Evolutionary conservation across 2,329 filamentous ascomycete species (phyloP).

Genomic region (Fusarium multiceps): DNA sequence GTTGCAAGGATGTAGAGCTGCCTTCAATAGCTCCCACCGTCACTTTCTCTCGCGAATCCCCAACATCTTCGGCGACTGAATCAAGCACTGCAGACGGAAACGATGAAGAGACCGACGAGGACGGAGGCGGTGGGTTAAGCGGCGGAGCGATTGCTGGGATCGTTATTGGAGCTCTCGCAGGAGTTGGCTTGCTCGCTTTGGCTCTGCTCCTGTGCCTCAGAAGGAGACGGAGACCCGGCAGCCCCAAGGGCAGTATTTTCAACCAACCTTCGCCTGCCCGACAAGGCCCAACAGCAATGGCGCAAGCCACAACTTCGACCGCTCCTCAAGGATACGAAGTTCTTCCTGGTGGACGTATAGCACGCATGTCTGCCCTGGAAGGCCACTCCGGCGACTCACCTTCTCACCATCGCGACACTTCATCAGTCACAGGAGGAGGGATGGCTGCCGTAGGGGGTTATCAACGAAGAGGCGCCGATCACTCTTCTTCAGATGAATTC

Average conservation of each 20-base stretch:
- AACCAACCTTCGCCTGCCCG: conserved; percentile 88
- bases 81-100: conserved; percentile 35
- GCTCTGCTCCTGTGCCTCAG: conserved; percentile 75
- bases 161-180: conserved; percentile 82
- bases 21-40: conserved; percentile 80
- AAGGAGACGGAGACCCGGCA: conserved; percentile 64
- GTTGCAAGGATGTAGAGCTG: conserved; percentile 80
- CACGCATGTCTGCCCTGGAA: conserved; percentile 95
- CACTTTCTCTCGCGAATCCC: conserved; percentile 61
- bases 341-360: conserved; percentile 87
- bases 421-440: conserved; percentile 55
- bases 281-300: conserved; percentile 57
- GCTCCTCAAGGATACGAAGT: conserved; percentile 73
- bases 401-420: conserved; percentile 60
- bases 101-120: conserved; percentile 37
- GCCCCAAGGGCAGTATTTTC: conserved; percentile 79
- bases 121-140: conserved; percentile 63
- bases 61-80: conserved; percentile 51
- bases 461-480: conserved; percentile 60
- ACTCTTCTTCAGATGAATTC: conserved; percentile 78
- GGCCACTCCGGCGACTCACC: conserved; percentile 73
- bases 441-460: conserved; percentile 60
- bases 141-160: conserved; percentile 93
- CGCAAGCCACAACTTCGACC: conserved; percentile 46
- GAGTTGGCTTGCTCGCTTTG: conserved; percentile 74